Base-by-base conservation (phyloP, 1,284 basidiomycete genomes). In the Pyrrhoderma noxium region DNA sequence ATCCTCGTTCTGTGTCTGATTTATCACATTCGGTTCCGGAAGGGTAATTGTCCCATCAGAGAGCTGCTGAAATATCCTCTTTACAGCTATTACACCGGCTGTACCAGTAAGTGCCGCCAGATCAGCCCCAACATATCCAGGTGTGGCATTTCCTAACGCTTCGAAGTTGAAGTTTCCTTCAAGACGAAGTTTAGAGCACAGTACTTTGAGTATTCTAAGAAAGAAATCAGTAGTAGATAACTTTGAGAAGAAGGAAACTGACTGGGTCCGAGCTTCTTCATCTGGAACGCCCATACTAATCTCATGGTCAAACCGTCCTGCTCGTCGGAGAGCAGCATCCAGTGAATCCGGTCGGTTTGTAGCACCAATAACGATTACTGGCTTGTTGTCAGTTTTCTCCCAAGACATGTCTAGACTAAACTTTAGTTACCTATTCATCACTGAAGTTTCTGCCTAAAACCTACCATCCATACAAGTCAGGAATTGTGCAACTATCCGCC, bases 241-340 rank as follows among this genome's bases (percentile, higher is more conserved):
- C 16, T 21, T 36, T n/a, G 43, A 53, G 27, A 23, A 23, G 8
- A n/a, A 8, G 13, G 25, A 34, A 37, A 70, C 83, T 61, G 54
- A 95, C 92, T 94, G 89, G 61, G 90, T 88, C 51, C 93, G 76
- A 0, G 85, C 91, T 55, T 82, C 82, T 58, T 97, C 89, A 60
- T 95, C 92, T 1, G 95, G 95, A 2, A 98, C 94, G 21, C 92
- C 90, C 87, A 98, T 93, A 49, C 89, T 88, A 52, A 99, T 98
- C 67, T 99, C 95, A 60, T 96, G 92, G 64, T 98, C 95, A 60
- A 99, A 99, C 38, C 95, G 73, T 2, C 95, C 95, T 2, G 94
- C 95, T 57, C 94, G 76, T 41, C 95, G 81, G 11, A 98, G 71
- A 0, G 95, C 95, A 0, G 94, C 84, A 65, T 99, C 95, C 7